Evolutionary conservation across 164 flowering plant genomes (phyloP).

Genomic region (Vitis vinifera): DNA sequence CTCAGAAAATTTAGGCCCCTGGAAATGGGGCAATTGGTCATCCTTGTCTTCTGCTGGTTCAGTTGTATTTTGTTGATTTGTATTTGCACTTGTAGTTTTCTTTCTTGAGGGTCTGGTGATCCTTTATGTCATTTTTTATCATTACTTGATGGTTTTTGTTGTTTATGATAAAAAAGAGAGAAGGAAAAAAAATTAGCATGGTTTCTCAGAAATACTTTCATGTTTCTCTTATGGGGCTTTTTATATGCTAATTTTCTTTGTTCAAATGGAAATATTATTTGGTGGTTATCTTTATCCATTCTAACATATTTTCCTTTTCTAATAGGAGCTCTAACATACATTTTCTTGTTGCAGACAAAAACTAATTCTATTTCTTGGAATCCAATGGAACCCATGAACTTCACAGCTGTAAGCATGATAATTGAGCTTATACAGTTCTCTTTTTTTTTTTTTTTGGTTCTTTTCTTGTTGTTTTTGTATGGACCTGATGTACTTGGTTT

Average conservation of each 20-base stretch:
- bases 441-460: not conserved
- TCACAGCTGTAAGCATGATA: constrained; percentile 73
- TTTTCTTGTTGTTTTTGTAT: not conserved
- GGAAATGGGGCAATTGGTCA: too few species aligned
- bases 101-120: too few species aligned
- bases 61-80: too few species aligned
- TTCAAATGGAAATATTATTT: not conserved
- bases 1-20: too few species aligned
- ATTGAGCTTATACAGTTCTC: not conserved
- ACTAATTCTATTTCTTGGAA: constrained; percentile 94
- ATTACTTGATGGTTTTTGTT: too few species aligned
- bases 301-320: not conserved
- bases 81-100: too few species aligned
- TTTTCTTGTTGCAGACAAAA: constrained; percentile 63
- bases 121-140: too few species aligned
- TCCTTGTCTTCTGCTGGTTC: too few species aligned
- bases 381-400: constrained; percentile 98
- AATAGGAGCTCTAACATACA: not conserved
- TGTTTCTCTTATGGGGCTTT: too few species aligned
- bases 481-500: not conserved
- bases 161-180: too few species aligned
- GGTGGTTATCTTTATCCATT: not conserved
- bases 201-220: too few species aligned
- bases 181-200: too few species aligned
- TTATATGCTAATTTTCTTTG: not conserved